Evolutionary conservation across 305 asterid genomes (phyloP).

Genomic region (Vinca major): DNA sequence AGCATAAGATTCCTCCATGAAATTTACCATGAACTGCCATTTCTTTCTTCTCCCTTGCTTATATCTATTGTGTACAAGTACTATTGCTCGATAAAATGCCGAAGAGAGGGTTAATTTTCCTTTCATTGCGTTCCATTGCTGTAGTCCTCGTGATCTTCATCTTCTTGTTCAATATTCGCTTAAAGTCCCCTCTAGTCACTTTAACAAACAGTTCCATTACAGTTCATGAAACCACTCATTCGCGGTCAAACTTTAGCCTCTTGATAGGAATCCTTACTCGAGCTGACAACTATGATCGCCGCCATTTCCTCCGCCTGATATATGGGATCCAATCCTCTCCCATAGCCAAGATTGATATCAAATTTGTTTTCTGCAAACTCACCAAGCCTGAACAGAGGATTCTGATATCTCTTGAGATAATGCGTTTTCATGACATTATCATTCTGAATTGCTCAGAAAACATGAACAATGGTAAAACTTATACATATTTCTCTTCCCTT

Average conservation of each 20-base stretch:
- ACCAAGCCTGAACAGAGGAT: constrained; percentile 43
- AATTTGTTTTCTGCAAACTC: constrained; percentile 51
- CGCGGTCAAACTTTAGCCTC: constrained; percentile 31
- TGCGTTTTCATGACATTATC: constrained; percentile 53
- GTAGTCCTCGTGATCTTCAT: constrained; percentile 32
- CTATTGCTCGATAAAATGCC: constrained; percentile 21
- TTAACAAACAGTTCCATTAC: constrained; percentile 8
- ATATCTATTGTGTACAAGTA: background rate
- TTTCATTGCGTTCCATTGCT: constrained; percentile 23
- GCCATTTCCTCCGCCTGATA: constrained; percentile 66
- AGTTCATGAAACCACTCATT: constrained; percentile 10
- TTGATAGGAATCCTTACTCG: constrained; percentile 54
- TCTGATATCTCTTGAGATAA: constrained; percentile 50
- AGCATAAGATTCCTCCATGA: constrained; percentile 5
- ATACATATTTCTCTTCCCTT: constrained; percentile 58
- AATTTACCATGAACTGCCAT: background rate
- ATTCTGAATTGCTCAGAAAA: constrained; percentile 53
- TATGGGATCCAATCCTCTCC: constrained; percentile 45
- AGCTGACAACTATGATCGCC: constrained; percentile 46
- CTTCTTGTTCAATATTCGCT: constrained; percentile 14
- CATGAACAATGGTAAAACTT: constrained; percentile 71
- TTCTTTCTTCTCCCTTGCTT: background rate
- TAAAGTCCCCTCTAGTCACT: constrained; percentile 22
- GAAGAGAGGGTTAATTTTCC: constrained; percentile 17
- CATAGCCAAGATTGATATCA: constrained; percentile 41